Evolutionary conservation across 2,329 filamentous ascomycete genomes (phyloP).

Genomic region (Coleophoma crateriformis): DNA sequence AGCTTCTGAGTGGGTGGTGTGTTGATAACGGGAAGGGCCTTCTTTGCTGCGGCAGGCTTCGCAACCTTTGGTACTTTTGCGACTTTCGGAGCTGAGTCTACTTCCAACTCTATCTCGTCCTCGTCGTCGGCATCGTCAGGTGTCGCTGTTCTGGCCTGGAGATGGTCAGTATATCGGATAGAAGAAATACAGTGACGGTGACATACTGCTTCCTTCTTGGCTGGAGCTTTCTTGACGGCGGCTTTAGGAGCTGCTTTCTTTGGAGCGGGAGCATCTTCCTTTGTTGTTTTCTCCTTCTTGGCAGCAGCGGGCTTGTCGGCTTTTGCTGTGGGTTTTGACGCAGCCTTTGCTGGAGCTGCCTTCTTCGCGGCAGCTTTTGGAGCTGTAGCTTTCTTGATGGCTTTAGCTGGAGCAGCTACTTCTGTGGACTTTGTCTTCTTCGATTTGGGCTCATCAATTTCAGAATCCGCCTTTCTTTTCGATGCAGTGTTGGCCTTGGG

Average conservation of each 20-base stretch:
- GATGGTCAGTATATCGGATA: neutral
- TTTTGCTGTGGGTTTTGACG: slow-evolving; percentile 2
- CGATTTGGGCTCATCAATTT: slow-evolving; percentile 11
- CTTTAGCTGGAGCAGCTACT: slow-evolving; percentile 11
- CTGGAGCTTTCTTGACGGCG: slow-evolving; percentile 6
- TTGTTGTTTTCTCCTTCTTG: slow-evolving; percentile 4
- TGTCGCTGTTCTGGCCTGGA: slow-evolving; percentile 1
- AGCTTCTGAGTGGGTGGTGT: slow-evolving; percentile 55
- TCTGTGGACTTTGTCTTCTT: slow-evolving; percentile 11
- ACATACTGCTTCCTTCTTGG: slow-evolving; percentile 12
- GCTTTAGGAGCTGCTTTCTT: slow-evolving; percentile 14
- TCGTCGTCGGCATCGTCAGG: too few species aligned
- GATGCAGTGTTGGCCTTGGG: slow-evolving; percentile 9
- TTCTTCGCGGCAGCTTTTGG: slow-evolving; percentile 17
- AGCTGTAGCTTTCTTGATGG: slow-evolving; percentile 18
- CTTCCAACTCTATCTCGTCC: neutral
- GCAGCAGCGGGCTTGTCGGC: slow-evolving; percentile 12
- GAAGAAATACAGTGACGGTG: too few species aligned
- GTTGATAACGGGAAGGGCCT: slow-evolving; percentile 49
- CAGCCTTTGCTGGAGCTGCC: slow-evolving; percentile 13
- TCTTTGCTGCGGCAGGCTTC: slow-evolving; percentile 22
- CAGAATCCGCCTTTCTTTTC: slow-evolving; percentile 15
- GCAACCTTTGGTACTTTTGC: slow-evolving; percentile 8
- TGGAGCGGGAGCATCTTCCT: neutral
- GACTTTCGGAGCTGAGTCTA: slow-evolving; percentile 22